Evolutionary conservation across 306 rosid genomes (phyloP), one percentile per base, ranked within the genome.

Genomic region (Acmispon strigosus): DNA sequence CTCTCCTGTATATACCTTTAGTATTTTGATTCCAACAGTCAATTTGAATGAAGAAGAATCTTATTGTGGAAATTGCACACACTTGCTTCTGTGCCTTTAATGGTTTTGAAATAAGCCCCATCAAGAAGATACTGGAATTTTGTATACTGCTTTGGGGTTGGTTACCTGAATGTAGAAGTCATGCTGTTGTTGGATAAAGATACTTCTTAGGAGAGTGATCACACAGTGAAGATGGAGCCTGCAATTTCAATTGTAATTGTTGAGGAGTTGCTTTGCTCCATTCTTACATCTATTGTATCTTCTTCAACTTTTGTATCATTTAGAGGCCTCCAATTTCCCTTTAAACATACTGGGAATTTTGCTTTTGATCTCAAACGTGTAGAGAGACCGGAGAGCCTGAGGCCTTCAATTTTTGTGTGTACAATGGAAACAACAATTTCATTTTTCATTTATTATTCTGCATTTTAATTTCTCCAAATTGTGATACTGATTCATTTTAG

Each of bases 211-310:
- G 87, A 83, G 84, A 80, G 83, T 60, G 61, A 64, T 61, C 77
- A 66, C 75, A 76, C 39, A 22, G 60, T 48, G 65, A 73, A 64
- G 72, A 60, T 76, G 81, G 95, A 82, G 85, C 81, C 76, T 71
- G 87, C 83, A 84, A 73, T 82, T 78, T 75, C 83, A 78, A 86
- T 76, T 89, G 86, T 86, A 82, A 84, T 86, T 82, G 73, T 86
- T 75, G 62, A 67, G 84, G 69, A 58, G 83, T 82, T 86, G 88
- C 86, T 70, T 70, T 70, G 87, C 84, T 84, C 82, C 85, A 63
- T 50, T 56, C 55, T 70, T 50, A 76, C 52, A 20, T 81, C 70
- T 73, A 60, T 82, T 77, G 76, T 62, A 62, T 77, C 72, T 77
- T 78, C 82, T 73, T 69, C 68, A 72, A 72, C 74, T 49, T 39